These are phyloP conservation scores for Hebeloma cylindrosporum DNA, from an alignment of 768 basidiomycete species.

Conservation along the genomic window DNA sequence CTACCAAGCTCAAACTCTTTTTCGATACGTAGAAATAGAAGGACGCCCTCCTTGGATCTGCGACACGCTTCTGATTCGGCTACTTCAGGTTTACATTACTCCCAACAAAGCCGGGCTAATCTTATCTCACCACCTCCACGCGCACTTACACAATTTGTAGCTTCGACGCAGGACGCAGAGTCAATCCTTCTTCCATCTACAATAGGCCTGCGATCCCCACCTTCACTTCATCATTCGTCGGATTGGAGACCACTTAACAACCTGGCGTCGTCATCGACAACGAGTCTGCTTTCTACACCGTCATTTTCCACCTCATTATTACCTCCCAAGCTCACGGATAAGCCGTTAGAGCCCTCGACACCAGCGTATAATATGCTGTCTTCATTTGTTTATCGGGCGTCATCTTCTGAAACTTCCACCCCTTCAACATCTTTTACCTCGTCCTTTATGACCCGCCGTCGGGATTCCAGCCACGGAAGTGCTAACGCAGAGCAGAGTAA, in stretches of 20 bases:
- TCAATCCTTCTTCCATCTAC: conserved; percentile 67
- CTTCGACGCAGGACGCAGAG: conserved; percentile 50
- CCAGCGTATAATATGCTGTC: conserved; percentile 65
- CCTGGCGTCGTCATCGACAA: conserved; percentile 24
- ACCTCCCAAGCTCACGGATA: conserved; percentile 37
- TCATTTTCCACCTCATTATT: conserved; percentile 20
- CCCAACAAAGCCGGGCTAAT: conserved; percentile 48
- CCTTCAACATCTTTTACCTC: conserved; percentile 37
- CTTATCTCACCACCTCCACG: conserved; percentile 70
- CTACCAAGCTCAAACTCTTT: conserved; percentile 20
- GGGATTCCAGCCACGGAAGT: conserved; percentile 34
- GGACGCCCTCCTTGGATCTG: conserved; percentile 50
- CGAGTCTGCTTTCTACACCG: conserved; percentile 31
- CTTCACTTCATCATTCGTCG: conserved; percentile 27
- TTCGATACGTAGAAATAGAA: conserved; percentile 29
- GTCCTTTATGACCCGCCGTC: conserved; percentile 34
- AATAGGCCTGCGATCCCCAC: conserved; percentile 54
- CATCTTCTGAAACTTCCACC: conserved; percentile 31
- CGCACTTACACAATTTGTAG: conserved; percentile 74
- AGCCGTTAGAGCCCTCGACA: conserved; percentile 43
- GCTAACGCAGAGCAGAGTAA: conserved; percentile 27
- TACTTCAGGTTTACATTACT: conserved; percentile 49
- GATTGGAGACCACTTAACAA: conserved; percentile 23
- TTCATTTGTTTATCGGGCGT: conserved; percentile 46
- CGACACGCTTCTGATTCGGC: conserved; percentile 21